Percentiles rank a stretch among this genome's conserved stretches.
Evolutionary conservation across 768 basidiomycete species (phyloP).

Genomic region (Naematelia encephala): DNA sequence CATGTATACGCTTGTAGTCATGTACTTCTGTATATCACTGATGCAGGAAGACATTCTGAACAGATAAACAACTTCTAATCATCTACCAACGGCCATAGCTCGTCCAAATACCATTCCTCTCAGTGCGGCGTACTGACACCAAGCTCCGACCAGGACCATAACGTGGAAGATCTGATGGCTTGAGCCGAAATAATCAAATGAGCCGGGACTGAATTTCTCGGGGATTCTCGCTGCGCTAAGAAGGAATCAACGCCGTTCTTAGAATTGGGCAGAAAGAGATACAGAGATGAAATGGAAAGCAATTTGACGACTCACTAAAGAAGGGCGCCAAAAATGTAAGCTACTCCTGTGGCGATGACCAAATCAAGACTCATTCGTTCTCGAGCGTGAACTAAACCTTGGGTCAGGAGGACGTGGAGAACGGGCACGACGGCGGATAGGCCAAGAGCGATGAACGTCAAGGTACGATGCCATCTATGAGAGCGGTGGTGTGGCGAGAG

Average conservation of each 20-base stretch:
- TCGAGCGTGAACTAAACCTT: slow-evolving; percentile 60
- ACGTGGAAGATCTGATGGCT: slow-evolving; percentile 90
- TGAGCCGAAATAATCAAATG: slow-evolving; percentile 71
- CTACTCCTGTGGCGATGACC: slow-evolving; percentile 64
- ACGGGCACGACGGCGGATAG: slow-evolving; percentile 67
- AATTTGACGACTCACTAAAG: slow-evolving; percentile 64
- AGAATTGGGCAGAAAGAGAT: neutral
- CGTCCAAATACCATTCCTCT: slow-evolving; percentile 43
- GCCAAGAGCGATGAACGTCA: slow-evolving; percentile 75
- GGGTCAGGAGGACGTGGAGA: slow-evolving; percentile 60
- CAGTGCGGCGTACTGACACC: slow-evolving; percentile 42
- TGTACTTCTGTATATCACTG: too few species aligned
- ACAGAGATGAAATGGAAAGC: neutral
- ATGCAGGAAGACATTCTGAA: too few species aligned
- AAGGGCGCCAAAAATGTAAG: slow-evolving; percentile 76
- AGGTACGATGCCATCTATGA: slow-evolving; percentile 71
- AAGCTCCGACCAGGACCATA: slow-evolving; percentile 56
- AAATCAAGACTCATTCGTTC: slow-evolving; percentile 68
- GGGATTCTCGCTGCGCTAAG: slow-evolving; percentile 77
- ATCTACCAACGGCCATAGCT: slow-evolving; percentile 24
- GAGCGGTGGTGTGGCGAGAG: slow-evolving; percentile 71
- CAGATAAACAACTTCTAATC: too few species aligned
- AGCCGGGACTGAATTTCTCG: slow-evolving; percentile 69
- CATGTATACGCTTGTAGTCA: too few species aligned
- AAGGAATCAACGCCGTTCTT: neutral